These are phyloP conservation scores for Hanseniaspora clermontiae DNA, from an alignment of 805 yeast species.

Conservation along the genomic window DNA sequence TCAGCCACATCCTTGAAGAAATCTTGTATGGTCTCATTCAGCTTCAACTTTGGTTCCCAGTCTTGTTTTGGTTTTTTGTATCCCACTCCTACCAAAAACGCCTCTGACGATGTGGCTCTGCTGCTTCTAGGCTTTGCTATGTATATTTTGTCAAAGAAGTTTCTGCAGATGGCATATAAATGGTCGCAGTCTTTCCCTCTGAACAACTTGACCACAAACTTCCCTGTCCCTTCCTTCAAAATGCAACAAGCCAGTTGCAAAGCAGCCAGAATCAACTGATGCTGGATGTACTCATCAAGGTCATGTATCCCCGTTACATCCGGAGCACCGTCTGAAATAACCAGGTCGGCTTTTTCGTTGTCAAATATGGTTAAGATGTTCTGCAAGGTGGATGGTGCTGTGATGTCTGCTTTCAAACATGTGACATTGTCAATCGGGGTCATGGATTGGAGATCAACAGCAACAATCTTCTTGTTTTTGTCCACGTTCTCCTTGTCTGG, in stretches of 20 bases:
- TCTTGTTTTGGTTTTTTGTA: constrained; percentile 65
- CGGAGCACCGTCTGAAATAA: constrained; percentile 96
- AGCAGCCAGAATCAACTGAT: constrained; percentile 84
- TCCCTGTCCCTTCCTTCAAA: constrained; percentile 67
- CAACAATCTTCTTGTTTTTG: constrained; percentile 56
- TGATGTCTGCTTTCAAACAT: constrained; percentile 89
- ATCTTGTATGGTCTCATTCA: constrained; percentile 59
- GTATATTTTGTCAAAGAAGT: constrained; percentile 69
- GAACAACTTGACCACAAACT: constrained; percentile 91
- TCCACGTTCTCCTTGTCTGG: constrained; percentile 27
- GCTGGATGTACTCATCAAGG: constrained; percentile 91
- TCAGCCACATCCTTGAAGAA: constrained; percentile 78
- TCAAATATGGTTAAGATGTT: constrained; percentile 70
- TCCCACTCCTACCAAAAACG: constrained; percentile 84
- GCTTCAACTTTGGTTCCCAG: constrained; percentile 60
- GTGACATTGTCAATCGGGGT: constrained; percentile 87
- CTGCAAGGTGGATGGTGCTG: constrained; percentile 80
- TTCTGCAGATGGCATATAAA: constrained; percentile 82
- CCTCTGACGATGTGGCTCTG: constrained; percentile 85
- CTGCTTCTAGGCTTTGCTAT: constrained; percentile 96
- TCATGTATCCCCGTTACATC: constrained; percentile 97
- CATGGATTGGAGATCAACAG: constrained; percentile 96
- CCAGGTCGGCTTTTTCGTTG: constrained; percentile 88
- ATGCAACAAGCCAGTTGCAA: constrained; percentile 82
- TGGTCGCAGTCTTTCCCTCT: constrained; percentile 92